Evolutionary conservation across 2,329 filamentous ascomycete species (phyloP), one percentile per base, ranked within the genome.

Genomic region (Truncatella angustata): DNA sequence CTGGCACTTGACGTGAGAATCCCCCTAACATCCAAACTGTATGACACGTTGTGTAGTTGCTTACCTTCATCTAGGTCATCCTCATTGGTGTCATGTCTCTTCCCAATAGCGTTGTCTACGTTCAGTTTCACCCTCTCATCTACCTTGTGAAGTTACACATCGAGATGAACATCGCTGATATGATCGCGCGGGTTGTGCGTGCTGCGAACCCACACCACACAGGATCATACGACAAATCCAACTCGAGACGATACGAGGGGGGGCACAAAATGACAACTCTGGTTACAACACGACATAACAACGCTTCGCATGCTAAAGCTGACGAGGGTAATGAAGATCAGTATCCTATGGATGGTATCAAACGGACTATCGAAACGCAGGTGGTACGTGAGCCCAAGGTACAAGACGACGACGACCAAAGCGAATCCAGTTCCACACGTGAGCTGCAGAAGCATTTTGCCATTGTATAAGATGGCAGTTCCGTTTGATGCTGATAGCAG

Each of bases 81-180:
- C 49, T 67, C 6, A 61, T 75, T 26, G 74, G 76, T 26, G 67
- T 63, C 21, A 73, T 73, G 52, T 76, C 75, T 70, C 71, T 49
- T 18, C 45, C 45, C 18, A 49, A 49, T 34, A 26, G 45, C 34
- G 45, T 37, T 28, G 62, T 59, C 2, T 77, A 78, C 56, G 72
- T 78, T 53, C 75, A 78, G 56, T 78, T 80, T 59, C 76, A 79
- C 51, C 77, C 77, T 0, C 65, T 80, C 4, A 76, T 76, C 12
- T 80, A 79, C 57, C 70, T 75, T n/a, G 75, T 79, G 42, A 80
- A 80, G 52, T 68, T 80, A 24, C 75, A 80, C 56, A 80, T 80
- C 55, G 77, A 80, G 59, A 73, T 80, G 71, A 73, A 72, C 14
- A 79, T 80, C 75, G 76, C 77, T 48, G 73, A 74, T 32, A 71